These are phyloP conservation scores for Benincasa hispida DNA, from an alignment of 306 rosid genomes.

Conservation along the genomic window DNA sequence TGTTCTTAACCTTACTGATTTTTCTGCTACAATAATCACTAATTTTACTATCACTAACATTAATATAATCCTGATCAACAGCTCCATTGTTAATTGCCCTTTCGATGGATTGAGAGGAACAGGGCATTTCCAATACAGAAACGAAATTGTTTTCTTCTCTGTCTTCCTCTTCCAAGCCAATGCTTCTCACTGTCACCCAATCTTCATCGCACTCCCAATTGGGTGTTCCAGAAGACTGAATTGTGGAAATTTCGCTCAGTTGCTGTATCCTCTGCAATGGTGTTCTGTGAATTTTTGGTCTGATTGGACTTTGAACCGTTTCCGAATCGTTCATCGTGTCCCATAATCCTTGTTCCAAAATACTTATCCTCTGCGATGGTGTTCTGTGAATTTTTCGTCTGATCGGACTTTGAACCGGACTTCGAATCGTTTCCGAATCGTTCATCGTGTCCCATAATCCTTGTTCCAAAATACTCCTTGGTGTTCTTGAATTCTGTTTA, in stretches of 20 bases:
- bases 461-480: slow-evolving; percentile 47
- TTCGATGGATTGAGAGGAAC: neutral
- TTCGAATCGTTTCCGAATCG: neutral
- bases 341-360: slow-evolving; percentile 46
- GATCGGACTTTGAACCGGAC: slow-evolving; percentile 10
- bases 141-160: neutral
- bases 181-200: slow-evolving; percentile 65
- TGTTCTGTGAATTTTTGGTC: slow-evolving; percentile 7
- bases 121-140: neutral
- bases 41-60: neutral
- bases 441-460: slow-evolving; percentile 36
- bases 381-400: slow-evolving; percentile 25
- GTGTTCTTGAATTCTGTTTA: slow-evolving; percentile 26
- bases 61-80: neutral
- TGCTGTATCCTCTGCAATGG: slow-evolving; percentile 31
- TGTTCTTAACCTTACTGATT: neutral
- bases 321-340: slow-evolving; percentile 19
- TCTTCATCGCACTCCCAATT: slow-evolving; percentile 35
- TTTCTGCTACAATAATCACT: neutral
- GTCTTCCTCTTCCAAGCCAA: neutral
- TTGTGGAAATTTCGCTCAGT: slow-evolving; percentile 16
- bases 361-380: slow-evolving; percentile 53
- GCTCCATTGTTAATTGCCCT: neutral
- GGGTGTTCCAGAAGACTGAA: slow-evolving; percentile 7
- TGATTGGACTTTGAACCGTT: slow-evolving; percentile 13